Evolutionary conservation across 2,329 filamentous ascomycete species (phyloP), one percentile per base, ranked within the genome.

Genomic region (Mariannaea sp.): DNA sequence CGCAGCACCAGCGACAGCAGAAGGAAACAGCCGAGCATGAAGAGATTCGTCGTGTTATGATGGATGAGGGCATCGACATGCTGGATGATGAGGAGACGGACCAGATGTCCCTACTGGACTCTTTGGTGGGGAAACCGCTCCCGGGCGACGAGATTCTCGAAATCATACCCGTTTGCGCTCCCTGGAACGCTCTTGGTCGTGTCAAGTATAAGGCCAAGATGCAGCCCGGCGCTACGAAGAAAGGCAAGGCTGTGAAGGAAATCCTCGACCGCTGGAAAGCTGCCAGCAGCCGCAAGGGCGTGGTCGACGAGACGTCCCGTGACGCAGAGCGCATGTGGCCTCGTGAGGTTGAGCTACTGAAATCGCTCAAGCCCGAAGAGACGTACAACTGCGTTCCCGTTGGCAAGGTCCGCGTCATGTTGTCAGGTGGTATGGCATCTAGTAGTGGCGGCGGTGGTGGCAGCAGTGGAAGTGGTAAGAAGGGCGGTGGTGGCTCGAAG

Each of bases 131-230:
- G 13, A 87, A 82, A 1, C 90, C 92, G 0, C 76, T 90, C 1
- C 80, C 86, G 0, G 92, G 91, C 10, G 94, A 99, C 69, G 90
- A 96, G 69, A 87, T 93, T 29, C 73, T 93, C 7, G 85, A 88
- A 62, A 79, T 77, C 0, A 75, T 88, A 2, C 81, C 84, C 1
- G 74, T 88, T 3, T 88, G 86, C 64, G 86, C 82, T 4, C 86
- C 86, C 2, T 88, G 85, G 79, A 75, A 72, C 19, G 85, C 86
- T 2, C 73, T 88, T 60, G 78, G 73, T 2, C 83, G 82, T 50
- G 89, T 88, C 74, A 97, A 97, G 74, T 97, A 97, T 78, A 95
- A 95, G 73, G 90, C 87, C 48, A 99, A 99, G 77, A 73, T 99
- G 64, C 94, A 97, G 73, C 94, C 94, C 0, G 94, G 94, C 0